Conservation (phyloP, 2,329 filamentous ascomycete genomes). For the Stylonectria norvegica region DNA sequence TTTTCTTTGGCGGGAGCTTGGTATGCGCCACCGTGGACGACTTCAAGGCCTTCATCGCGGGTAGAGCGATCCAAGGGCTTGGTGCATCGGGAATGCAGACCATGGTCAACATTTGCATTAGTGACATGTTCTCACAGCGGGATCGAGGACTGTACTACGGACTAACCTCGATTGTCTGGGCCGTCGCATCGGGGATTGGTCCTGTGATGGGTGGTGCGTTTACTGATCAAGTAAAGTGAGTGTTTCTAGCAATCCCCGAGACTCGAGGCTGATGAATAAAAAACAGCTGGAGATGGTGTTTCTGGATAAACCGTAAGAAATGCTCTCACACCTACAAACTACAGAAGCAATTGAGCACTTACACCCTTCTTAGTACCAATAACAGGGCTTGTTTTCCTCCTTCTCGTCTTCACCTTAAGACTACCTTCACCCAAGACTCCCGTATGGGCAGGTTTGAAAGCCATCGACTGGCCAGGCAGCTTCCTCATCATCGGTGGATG, state of each 20-base stretch:
- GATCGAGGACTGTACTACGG: slow-evolving; percentile 52
- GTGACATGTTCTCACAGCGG: slow-evolving; percentile 48
- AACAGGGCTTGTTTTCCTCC: slow-evolving; percentile 53
- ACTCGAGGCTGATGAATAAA: neutral
- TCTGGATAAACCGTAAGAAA: slow-evolving; percentile 48
- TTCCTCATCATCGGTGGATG: slow-evolving; percentile 60
- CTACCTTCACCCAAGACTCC: slow-evolving; percentile 65
- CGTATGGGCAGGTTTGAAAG: slow-evolving; percentile 57
- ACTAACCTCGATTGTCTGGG: slow-evolving; percentile 65
- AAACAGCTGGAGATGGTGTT: slow-evolving; percentile 43
- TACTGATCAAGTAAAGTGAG: slow-evolving; percentile 54
- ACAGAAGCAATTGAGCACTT: neutral
- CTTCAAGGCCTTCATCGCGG: slow-evolving; percentile 39
- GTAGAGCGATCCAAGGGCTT: slow-evolving; percentile 48
- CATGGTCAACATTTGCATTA: slow-evolving; percentile 52
- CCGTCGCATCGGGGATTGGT: slow-evolving; percentile 61
- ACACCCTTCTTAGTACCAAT: slow-evolving; percentile 37
- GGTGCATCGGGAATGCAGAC: slow-evolving; percentile 51
- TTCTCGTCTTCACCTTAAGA: slow-evolving; percentile 61
- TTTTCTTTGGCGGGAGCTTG: slow-evolving; percentile 53
- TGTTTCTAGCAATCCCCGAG: neutral
- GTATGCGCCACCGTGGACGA: slow-evolving; percentile 44
- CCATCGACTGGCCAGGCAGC: slow-evolving; percentile 59
- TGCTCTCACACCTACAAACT: slow-evolving; percentile 23
- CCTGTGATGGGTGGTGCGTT: slow-evolving; percentile 64